Base-by-base conservation (phyloP, 192 early-diverging fungal species). In the Podila minutissima region DNA sequence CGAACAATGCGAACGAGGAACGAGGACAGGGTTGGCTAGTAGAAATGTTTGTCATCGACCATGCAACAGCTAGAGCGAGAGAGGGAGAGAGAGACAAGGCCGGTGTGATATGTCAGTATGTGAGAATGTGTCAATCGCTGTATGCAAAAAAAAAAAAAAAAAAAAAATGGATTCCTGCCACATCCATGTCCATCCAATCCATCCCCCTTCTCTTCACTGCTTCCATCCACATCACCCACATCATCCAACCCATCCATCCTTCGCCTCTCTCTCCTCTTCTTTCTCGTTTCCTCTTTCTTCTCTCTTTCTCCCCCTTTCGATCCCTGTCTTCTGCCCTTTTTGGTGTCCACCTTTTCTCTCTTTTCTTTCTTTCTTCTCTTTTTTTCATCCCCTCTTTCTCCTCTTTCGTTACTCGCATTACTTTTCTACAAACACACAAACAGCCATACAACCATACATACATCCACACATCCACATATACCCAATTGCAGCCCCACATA, bases 321-420 rank as follows among this genome's bases (percentile, higher is more conserved):
- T 66, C 49, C 24, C 48, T 48, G 64, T 29, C 49, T 24, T 66
- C 22, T 57, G 24, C n/a, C 53, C 53, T 57, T 57, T 20, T 17
- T 57, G 10, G 53, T 57, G n/a, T 24, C 24, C 53, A 57, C n/a
- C 15, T n/a, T 58, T 28, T 58, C 55, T 13, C 10, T 28, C 26
- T 58, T n/a, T 66, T 19, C 31, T 13, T 66, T 19, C 31, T 13
- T 66, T 26, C 20, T 19, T 66, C 49, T 66, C 19, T 66, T 66
- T 26, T 11, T 24, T 67, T 33, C 55, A 17, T 67, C 32, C 26
- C 26, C 10, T 11, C 22, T 35, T 51, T n/a, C 31, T 48, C 31
- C 35, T 51, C 29, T 31, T 33, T 31, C 9, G 13, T 48, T 53
- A 2, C 31, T 24, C 19, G 20, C 26, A 20, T 61, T 13, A 5